Conservation (phyloP, 2,329 filamentous ascomycete species). For the Coniochaeta pulveracea region DNA sequence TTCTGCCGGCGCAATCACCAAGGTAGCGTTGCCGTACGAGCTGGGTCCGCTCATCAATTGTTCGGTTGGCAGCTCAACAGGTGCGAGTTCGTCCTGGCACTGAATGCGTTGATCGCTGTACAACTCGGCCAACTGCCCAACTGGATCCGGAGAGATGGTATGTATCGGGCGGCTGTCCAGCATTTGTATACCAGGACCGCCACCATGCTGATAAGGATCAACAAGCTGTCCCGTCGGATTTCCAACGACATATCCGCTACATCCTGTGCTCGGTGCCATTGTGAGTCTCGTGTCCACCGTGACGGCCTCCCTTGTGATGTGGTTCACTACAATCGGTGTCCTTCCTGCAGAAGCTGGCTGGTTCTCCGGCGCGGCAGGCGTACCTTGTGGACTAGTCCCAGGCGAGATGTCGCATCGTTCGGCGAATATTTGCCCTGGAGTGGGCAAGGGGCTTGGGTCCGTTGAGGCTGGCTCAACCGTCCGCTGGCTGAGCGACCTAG, state of each 20-base stretch:
- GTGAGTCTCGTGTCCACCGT: too few species aligned
- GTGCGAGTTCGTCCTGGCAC: constrained; percentile 27
- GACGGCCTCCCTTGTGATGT: neutral
- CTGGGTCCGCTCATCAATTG: constrained; percentile 15
- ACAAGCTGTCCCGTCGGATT: too few species aligned
- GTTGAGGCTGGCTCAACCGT: too few species aligned
- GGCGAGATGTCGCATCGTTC: constrained; percentile 12
- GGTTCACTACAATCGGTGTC: constrained; percentile 8
- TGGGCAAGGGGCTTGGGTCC: too few species aligned
- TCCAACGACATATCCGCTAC: too few species aligned
- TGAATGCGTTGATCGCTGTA: constrained; percentile 28
- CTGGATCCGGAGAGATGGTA: constrained; percentile 24
- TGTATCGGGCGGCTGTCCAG: constrained; percentile 22
- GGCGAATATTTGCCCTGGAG: too few species aligned
- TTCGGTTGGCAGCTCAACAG: constrained; percentile 32
- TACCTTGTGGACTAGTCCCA: constrained; percentile 13
- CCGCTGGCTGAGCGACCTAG: too few species aligned
- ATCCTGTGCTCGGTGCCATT: too few species aligned
- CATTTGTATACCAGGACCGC: too few species aligned
- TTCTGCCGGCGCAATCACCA: constrained; percentile 20
- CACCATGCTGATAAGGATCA: too few species aligned
- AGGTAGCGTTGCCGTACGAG: constrained; percentile 4
- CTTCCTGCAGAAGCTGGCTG: constrained; percentile 8
- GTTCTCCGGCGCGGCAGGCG: constrained; percentile 13
- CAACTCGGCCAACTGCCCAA: constrained; percentile 36